phyloP scores from a whole-genome alignment of 192 early-diverging fungal species.

The Haplosporangium gracile region DNA sequence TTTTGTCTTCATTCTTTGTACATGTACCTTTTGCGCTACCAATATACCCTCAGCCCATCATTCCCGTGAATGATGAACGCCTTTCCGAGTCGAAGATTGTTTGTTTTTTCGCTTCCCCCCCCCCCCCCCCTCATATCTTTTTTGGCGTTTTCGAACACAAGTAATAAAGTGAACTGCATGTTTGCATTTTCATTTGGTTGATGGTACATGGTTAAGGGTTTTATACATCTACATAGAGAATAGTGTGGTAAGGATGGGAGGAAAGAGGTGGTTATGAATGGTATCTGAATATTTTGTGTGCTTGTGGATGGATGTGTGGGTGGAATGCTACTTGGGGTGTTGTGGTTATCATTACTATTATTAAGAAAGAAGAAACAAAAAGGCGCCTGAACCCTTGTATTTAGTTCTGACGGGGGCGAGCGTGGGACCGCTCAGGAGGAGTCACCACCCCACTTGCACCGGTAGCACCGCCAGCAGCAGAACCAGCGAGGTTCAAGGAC shows the following conservation, averaged over 20 bases:
- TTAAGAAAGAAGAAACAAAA: neutral
- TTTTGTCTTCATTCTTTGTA: neutral
- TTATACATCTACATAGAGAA: no score
- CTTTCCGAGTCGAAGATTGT: no score
- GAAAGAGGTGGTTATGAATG: neutral
- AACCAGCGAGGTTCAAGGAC: neutral
- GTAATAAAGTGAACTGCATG: no score
- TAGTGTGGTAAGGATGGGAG: no score
- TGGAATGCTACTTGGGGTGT: no score
- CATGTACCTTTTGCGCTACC: constrained; percentile 1
- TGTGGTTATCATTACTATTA: neutral
- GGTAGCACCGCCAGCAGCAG: neutral
- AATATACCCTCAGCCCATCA: neutral
- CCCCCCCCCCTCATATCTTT: no score
- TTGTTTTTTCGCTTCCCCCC: no score
- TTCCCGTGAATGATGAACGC: no score
- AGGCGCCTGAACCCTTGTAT: neutral
- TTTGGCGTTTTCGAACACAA: no score
- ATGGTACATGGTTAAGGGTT: no score
- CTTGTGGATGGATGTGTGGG: neutral
- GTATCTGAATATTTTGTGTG: neutral
- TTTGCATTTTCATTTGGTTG: no score
- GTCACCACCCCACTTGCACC: neutral
- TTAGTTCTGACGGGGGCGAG: neutral
- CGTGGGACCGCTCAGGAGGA: neutral